Conservation (phyloP, 2,329 filamentous ascomycete species). For the Aspergillus clavatus region DNA sequence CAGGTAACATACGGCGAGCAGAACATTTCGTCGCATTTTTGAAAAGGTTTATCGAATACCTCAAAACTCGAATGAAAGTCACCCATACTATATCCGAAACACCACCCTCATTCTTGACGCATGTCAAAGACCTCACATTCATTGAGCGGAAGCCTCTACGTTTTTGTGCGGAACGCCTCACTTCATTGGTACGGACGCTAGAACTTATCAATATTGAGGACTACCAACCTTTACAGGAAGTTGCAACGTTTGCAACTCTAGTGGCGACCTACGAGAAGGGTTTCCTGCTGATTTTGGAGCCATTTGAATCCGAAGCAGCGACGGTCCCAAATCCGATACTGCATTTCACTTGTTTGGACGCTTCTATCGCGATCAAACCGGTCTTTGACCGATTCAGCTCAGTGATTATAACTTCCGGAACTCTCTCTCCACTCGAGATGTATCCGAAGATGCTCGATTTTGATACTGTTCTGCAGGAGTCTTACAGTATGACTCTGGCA, state of each 20-base stretch:
- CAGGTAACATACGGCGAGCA: constrained; percentile 90
- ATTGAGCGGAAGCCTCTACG: constrained; percentile 91
- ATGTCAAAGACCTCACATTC: constrained; percentile 92
- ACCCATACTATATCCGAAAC: constrained; percentile 96
- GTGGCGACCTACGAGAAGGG: constrained; percentile 96
- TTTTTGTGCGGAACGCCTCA: constrained; percentile 92
- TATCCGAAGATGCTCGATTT: constrained; percentile 99
- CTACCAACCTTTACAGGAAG: constrained; percentile 93
- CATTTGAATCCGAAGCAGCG: constrained; percentile 90
- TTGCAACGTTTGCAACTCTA: constrained; percentile 93
- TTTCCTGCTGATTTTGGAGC: constrained; percentile 93
- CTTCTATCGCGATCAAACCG: constrained; percentile 94
- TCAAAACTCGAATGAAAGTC: constrained; percentile 98
- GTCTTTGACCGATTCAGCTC: constrained; percentile 97
- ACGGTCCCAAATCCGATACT: constrained; percentile 95
- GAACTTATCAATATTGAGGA: constrained; percentile 98
- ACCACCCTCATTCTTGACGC: constrained; percentile 84
- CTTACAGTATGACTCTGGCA: constrained; percentile 93
- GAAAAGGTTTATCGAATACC: constrained; percentile 94
- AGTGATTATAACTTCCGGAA: constrained; percentile 97
- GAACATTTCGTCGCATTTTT: constrained; percentile 95
- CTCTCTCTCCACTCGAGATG: constrained; percentile 95
- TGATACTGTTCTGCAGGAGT: constrained; percentile 87
- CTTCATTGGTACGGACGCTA: constrained; percentile 87
- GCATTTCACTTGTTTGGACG: constrained; percentile 94